Conservation (phyloP, 2,329 filamentous ascomycete genomes). For the Alternaria viburni region DNA sequence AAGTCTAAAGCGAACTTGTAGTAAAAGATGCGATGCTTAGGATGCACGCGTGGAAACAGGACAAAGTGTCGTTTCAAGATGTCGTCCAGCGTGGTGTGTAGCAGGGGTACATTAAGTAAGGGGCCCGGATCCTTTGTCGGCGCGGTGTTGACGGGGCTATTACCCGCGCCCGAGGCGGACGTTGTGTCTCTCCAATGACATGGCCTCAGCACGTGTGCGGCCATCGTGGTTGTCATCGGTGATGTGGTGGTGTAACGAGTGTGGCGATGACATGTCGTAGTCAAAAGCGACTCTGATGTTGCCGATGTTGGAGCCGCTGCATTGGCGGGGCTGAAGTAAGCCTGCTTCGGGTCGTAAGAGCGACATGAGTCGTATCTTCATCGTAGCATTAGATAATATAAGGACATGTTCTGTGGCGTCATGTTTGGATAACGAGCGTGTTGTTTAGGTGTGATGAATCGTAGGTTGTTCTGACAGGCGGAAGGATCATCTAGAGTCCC, state of each 20-base stretch:
- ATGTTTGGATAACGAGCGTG: neutral
- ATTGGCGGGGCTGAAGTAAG: neutral
- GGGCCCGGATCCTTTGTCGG: neutral
- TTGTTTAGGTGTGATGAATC: neutral
- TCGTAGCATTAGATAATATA: neutral
- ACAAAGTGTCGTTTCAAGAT: neutral
- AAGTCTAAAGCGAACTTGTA: neutral
- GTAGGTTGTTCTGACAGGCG: neutral
- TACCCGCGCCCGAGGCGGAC: neutral
- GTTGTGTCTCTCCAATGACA: neutral
- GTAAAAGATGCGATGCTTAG: neutral
- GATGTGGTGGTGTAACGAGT: neutral
- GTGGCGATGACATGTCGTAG: neutral
- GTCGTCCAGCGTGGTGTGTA: too few relatives aligned
- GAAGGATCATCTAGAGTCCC: neutral
- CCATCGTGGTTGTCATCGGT: neutral
- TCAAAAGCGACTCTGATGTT: neutral
- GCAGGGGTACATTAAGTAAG: neutral
- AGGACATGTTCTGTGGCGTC: neutral
- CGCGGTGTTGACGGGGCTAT: neutral
- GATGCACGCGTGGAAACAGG: neutral
- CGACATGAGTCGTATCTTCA: neutral
- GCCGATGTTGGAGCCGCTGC: neutral
- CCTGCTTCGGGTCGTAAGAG: neutral
- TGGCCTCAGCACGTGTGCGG: neutral